Evolutionary conservation across 768 basidiomycete genomes (phyloP), one percentile per base, ranked within the genome.

Genomic region (Crepidotus variabilis): DNA sequence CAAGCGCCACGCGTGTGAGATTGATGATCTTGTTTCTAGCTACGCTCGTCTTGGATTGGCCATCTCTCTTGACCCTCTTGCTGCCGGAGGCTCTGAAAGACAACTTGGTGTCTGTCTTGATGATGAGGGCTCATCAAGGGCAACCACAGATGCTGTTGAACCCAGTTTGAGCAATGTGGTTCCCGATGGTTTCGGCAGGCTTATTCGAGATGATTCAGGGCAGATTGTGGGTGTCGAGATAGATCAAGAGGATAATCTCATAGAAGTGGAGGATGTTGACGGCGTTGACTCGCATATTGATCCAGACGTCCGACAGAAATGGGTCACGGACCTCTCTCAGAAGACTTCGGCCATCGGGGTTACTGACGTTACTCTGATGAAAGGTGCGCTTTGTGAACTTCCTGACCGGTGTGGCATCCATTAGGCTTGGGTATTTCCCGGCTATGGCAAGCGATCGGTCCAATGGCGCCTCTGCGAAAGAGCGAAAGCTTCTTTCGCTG

Each of bases 41-140:
- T 94, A 94, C 70, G 75, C 82, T 62, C 79, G 86, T 20, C 78
- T 94, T 58, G 90, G 92, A n/a, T 78, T 94, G 46, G 72, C 82
- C 20, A 79, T 85, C 57, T 78, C 81, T 22, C 76, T 92, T 55
- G 86, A 87, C 59, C 88, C 90, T 36, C 78, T 74, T 18, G 74
- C 82, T 18, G 77, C 86, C 47, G 92, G 90, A 24, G 92, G 91
- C 14, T 72, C 78, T 45, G 91, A 94, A 67, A 72, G 71, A 52
- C 62, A 60, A 54, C 52, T 64, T 58, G 61, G 54, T 36, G 47
- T 58, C 36, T 51, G 55, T 51, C 57, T 54, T 28, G 58, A 66
- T 52, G 52, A 35, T 46, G 21, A 57, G n/a, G 55, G 54, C 49
- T 24, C 54, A 50, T 36, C 59, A 46, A 53, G 46, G 22, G 39